phyloP scores from a whole-genome alignment of 2,329 filamentous ascomycete genomes.

The Aulographum hederae region DNA sequence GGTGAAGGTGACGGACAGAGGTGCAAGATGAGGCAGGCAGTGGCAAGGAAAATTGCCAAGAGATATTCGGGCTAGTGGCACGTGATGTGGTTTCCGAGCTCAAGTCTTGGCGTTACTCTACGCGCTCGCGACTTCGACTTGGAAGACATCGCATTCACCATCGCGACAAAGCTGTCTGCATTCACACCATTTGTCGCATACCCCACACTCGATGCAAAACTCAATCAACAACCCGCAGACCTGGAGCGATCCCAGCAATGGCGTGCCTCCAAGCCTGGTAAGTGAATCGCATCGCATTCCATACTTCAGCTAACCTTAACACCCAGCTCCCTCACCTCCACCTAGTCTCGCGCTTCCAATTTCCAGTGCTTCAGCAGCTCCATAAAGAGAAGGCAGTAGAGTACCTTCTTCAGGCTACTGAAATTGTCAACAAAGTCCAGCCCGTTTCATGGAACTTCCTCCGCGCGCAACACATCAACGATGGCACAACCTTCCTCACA shows the following conservation, averaged over 20 bases:
- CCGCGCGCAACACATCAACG: constrained; percentile 50
- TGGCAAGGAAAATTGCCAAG: background rate
- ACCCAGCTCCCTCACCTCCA: constrained; percentile 83
- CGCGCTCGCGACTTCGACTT: too few relatives aligned
- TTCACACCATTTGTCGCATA: too few relatives aligned
- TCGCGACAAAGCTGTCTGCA: too few relatives aligned
- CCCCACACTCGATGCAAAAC: too few relatives aligned
- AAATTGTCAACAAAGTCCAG: constrained; percentile 66
- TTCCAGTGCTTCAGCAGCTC: constrained; percentile 38
- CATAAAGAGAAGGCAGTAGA: constrained; percentile 62
- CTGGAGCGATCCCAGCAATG: constrained; percentile 31
- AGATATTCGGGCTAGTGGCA: too few relatives aligned
- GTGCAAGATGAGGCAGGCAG: too few relatives aligned
- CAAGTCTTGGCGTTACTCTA: too few relatives aligned
- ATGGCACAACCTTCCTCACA: constrained; percentile 66
- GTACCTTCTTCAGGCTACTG: constrained; percentile 67
- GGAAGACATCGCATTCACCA: too few relatives aligned
- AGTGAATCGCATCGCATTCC: constrained; percentile 33
- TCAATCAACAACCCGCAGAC: too few relatives aligned
- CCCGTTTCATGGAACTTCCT: constrained; percentile 91
- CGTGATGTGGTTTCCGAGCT: too few relatives aligned
- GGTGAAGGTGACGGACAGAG: too few relatives aligned
- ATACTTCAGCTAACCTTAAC: background rate
- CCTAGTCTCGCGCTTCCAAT: constrained; percentile 67
- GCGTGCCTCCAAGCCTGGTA: constrained; percentile 26